A percentile compares a stretch with the other conserved stretches of the same genome.
These are phyloP conservation scores for Graphilbum sp. DNA, from an alignment of 2,329 filamentous ascomycete species.

Conservation along the genomic window DNA sequence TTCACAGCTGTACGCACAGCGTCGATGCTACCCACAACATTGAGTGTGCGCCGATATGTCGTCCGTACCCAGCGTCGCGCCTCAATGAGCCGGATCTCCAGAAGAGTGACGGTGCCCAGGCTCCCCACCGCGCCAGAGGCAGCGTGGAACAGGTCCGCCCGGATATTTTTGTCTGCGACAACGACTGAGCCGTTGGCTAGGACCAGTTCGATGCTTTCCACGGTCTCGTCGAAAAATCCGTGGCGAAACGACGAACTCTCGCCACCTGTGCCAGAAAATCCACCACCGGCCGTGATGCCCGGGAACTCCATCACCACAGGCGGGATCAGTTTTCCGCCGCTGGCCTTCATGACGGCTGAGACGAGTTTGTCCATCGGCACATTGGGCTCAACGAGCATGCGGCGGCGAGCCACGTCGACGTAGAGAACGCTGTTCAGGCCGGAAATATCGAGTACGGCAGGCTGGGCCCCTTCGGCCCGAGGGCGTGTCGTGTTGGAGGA, in stretches of 20 bases:
- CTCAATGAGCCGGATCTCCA: slow-evolving; percentile 45
- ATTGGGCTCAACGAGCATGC: slow-evolving; percentile 56
- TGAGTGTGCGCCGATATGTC: slow-evolving; percentile 38
- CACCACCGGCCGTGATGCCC: slow-evolving; percentile 57
- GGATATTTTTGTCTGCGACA: slow-evolving; percentile 21
- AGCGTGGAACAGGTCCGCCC: slow-evolving; percentile 43
- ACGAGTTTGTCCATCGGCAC: slow-evolving; percentile 58
- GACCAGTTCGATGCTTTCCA: slow-evolving; percentile 50
- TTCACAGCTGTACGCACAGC: slow-evolving; percentile 30
- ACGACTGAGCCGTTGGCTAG: slow-evolving; percentile 50
- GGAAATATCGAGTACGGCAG: slow-evolving; percentile 45
- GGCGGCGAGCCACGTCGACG: slow-evolving; percentile 36
- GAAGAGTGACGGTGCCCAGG: slow-evolving; percentile 47
- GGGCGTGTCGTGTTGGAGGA: slow-evolving; percentile 54
- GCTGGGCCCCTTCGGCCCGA: slow-evolving; percentile 19
- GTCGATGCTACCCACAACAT: slow-evolving; percentile 28
- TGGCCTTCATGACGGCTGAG: slow-evolving; percentile 43
- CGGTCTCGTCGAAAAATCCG: slow-evolving; percentile 52
- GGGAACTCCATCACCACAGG: slow-evolving; percentile 64
- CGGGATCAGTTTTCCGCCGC: slow-evolving; percentile 33
- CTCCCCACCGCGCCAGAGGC: slow-evolving; percentile 52
- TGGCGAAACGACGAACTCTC: slow-evolving; percentile 53
- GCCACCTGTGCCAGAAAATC: slow-evolving; percentile 54
- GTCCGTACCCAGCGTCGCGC: slow-evolving; percentile 45
- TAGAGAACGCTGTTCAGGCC: slow-evolving; percentile 44